Conservation (phyloP, 2,329 filamentous ascomycete species). For the Venturia nashicola region DNA sequence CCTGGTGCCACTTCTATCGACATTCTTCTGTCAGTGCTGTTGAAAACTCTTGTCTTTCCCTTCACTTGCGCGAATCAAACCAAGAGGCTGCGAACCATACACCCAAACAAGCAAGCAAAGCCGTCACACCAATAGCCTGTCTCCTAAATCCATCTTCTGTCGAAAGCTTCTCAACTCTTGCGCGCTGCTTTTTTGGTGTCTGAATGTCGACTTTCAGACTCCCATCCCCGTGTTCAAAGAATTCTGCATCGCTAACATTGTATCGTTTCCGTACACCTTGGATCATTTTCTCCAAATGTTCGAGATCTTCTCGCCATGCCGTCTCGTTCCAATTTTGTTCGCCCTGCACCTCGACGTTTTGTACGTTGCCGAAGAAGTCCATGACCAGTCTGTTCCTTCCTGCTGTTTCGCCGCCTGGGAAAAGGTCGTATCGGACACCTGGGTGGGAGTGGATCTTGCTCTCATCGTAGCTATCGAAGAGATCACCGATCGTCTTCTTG, state of each 20-base stretch:
- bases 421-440: slow-evolving; percentile 90
- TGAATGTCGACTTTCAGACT: slow-evolving; percentile 9
- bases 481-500: slow-evolving; percentile 80
- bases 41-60: neutral
- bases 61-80: slow-evolving; percentile 17
- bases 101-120: slow-evolving; percentile 25
- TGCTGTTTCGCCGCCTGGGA: slow-evolving; percentile 66
- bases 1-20: neutral
- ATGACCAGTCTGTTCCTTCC: slow-evolving; percentile 75
- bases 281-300: slow-evolving; percentile 53
- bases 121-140: slow-evolving; percentile 26
- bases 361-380: slow-evolving; percentile 97
- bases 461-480: slow-evolving; percentile 94
- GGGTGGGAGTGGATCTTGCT: slow-evolving; percentile 89
- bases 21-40: neutral
- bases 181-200: slow-evolving; percentile 10
- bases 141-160: slow-evolving; percentile 27
- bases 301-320: slow-evolving; percentile 54
- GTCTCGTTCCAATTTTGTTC: slow-evolving; percentile 30
- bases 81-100: slow-evolving; percentile 29
- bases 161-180: slow-evolving; percentile 18
- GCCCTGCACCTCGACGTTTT: slow-evolving; percentile 81
- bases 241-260: slow-evolving; percentile 16
- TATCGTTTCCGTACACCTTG: slow-evolving; percentile 37
- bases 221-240: slow-evolving; percentile 12